Conservation (phyloP, 345 rosid genomes). For the Gossypioides kirkii region DNA sequence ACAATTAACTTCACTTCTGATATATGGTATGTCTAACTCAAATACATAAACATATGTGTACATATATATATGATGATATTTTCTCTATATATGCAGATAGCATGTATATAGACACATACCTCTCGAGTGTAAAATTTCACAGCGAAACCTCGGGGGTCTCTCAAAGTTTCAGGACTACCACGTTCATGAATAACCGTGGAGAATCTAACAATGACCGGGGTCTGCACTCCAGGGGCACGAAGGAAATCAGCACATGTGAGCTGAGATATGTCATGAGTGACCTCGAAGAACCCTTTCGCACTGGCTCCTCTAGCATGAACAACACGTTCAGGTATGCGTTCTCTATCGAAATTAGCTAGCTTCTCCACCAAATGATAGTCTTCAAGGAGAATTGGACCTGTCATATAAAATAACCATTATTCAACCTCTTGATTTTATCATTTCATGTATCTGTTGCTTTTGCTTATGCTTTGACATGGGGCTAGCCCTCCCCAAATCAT, state of each 20-base stretch:
- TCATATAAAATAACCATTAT: neutral
- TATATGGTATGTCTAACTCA: neutral
- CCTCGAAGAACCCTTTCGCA: conserved; percentile 98
- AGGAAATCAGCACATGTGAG: conserved; percentile 94
- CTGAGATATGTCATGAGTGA: conserved; percentile 74
- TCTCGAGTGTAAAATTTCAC: conserved; percentile 97
- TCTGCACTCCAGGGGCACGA: conserved; percentile 86
- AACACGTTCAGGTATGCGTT: conserved; percentile 96
- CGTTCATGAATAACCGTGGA: conserved; percentile 97
- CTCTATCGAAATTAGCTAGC: conserved; percentile 87
- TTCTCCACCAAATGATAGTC: conserved; percentile 96
- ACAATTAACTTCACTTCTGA: neutral
- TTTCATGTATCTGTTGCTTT: neutral
- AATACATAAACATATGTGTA: neutral
- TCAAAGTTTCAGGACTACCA: conserved; percentile 95
- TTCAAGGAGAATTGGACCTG: conserved; percentile 95
- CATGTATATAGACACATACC: conserved; percentile 32
- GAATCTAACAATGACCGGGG: conserved; percentile 93
- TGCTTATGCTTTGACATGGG: neutral
- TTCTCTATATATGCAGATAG: neutral
- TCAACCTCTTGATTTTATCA: neutral
- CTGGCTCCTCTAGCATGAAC: conserved; percentile 99
- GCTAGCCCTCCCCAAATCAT: neutral
- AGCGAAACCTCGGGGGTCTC: conserved; percentile 97
- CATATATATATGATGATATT: neutral